Evolutionary conservation across 768 basidiomycete species (phyloP), one percentile per base, ranked within the genome.

Genomic region (Suillus occidentalis): DNA sequence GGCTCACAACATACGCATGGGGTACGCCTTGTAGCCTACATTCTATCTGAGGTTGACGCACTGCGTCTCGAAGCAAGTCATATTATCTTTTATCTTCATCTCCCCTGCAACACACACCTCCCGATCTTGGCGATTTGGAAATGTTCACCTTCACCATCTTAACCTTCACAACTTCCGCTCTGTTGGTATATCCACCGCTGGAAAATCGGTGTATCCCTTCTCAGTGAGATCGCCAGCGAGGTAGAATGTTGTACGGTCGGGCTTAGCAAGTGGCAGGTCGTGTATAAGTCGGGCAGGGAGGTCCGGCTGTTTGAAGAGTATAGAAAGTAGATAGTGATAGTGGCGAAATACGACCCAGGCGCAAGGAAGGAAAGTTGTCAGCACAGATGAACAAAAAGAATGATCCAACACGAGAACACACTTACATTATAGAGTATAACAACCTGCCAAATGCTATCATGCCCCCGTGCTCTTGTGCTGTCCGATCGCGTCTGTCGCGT

Each of bases 121-220:
- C 16, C 28, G 18, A 53, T 31, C 28, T 20, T 31, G 16, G 28
- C 3, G 4, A 28, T 53, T 31, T 1, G 31, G 14, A 50, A 28
- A 50, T 2, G 49, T 14, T 50, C 25, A 50, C 49, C 50, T 52
- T 28, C 16, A 10, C 8, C 0, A 52, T 28, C 25, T 9, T 2
- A 2, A 28, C 53, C 4, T 10, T 58, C 22, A 39, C 22, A 18
- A 25, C 2, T 39, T 12, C 60, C 6, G 1, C 2, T 25, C 18
- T 61, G 16, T 10, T 12, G 4, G 36, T 37, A 58, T 13, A 36
- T 37, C 50, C 58, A 71, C 69, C 53, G 73, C 74, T 3, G 75
- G 71, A 63, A 76, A 78, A 40, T 76, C 74, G 0, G 71, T 76
- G 47, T 76, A 79, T n/a, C 77, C 77, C 13, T 65, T 69, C 10